phyloP scores from a whole-genome alignment of 2,329 filamentous ascomycete genomes.

The Verticillium nonalfalfae region DNA sequence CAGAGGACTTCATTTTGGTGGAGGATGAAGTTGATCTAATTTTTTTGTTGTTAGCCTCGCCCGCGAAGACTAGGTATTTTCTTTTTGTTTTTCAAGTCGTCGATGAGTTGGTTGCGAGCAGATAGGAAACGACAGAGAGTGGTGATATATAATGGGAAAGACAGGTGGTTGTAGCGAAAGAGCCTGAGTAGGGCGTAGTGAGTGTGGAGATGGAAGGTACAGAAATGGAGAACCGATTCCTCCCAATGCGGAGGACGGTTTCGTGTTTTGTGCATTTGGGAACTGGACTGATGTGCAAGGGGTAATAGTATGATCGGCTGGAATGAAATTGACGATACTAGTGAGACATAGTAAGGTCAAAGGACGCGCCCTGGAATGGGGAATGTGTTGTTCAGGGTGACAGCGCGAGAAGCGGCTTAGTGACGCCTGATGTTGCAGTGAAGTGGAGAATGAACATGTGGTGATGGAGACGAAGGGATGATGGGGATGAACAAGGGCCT shows the following conservation, averaged over 20 bases:
- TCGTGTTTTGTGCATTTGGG: not conserved
- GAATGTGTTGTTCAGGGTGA: not conserved
- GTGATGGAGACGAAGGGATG: conserved; percentile 12
- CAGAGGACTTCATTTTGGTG: conserved; percentile 43
- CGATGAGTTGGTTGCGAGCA: not conserved
- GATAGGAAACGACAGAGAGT: not conserved
- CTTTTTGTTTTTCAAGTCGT: not conserved
- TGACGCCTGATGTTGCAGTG: conserved; percentile 3
- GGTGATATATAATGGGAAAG: not conserved
- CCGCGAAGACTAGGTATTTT: conserved; percentile 6
- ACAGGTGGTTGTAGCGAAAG: not conserved
- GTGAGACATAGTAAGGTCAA: not conserved
- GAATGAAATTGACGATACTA: not conserved
- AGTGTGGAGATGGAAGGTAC: not conserved
- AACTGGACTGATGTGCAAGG: not conserved
- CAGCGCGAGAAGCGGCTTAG: not conserved
- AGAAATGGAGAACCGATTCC: not conserved
- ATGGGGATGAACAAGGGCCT: not conserved
- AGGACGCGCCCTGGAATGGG: not conserved
- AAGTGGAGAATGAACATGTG: conserved; percentile 11
- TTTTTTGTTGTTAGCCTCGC: conserved; percentile 9
- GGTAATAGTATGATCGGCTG: not conserved
- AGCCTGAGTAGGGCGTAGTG: not conserved
- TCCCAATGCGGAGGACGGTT: not conserved
- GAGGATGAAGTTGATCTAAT: not conserved